phyloP scores from a whole-genome alignment of 495 filamentous ascomycete genomes.

The Aspergillus biplanus region DNA sequence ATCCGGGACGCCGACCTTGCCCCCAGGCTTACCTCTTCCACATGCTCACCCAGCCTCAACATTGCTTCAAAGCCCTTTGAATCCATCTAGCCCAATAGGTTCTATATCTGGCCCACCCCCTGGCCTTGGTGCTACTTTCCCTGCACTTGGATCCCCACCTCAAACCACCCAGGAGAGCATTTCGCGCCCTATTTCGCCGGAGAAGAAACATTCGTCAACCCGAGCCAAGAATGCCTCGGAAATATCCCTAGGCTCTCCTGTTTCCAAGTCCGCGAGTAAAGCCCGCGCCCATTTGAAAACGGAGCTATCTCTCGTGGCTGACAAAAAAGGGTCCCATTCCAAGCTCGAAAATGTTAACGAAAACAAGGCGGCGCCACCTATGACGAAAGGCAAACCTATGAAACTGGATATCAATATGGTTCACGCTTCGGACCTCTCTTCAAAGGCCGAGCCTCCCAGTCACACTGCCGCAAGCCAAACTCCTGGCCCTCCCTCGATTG shows the following conservation, averaged over 20 bases:
- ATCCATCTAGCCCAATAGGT: slow-evolving; percentile 38
- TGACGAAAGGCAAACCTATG: slow-evolving; percentile 36
- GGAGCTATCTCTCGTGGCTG: slow-evolving; percentile 27
- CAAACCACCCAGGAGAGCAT: slow-evolving; percentile 28
- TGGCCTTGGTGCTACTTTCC: slow-evolving; percentile 32
- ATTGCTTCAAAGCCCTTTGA: slow-evolving; percentile 40
- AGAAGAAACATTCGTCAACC: slow-evolving; percentile 23
- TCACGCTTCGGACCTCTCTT: slow-evolving; percentile 25
- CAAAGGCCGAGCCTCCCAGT: slow-evolving; percentile 29
- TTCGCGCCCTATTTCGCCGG: slow-evolving; percentile 27
- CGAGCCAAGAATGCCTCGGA: slow-evolving; percentile 42
- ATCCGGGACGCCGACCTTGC: slow-evolving; percentile 61
- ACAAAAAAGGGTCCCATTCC: slow-evolving; percentile 25
- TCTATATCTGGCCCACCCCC: slow-evolving; percentile 39
- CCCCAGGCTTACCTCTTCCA: slow-evolving; percentile 67
- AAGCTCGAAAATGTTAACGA: slow-evolving; percentile 21
- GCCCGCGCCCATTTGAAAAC: slow-evolving; percentile 31
- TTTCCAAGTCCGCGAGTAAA: slow-evolving; percentile 42
- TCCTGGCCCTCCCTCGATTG: slow-evolving; percentile 29
- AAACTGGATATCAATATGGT: slow-evolving; percentile 32
- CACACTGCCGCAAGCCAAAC: slow-evolving; percentile 24
- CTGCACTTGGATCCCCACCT: slow-evolving; percentile 35
- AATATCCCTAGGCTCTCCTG: slow-evolving; percentile 48
- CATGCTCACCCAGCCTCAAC: slow-evolving; percentile 54
- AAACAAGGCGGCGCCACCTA: slow-evolving; percentile 17